These are phyloP conservation scores for Amylostereum chailletii DNA, from an alignment of 1,284 basidiomycete species.

Conservation along the genomic window DNA sequence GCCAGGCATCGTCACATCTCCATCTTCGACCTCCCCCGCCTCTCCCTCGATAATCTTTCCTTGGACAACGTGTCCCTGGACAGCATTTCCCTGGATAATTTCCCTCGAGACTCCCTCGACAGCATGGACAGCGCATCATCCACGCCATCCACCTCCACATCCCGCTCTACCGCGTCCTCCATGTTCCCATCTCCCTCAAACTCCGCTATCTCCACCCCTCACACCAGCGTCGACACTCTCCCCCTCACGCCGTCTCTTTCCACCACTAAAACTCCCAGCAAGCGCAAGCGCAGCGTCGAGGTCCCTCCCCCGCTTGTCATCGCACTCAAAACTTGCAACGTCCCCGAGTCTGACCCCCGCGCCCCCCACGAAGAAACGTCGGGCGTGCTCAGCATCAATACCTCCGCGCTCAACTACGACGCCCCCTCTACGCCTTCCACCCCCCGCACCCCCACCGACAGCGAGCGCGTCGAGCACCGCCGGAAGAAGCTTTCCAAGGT, in stretches of 20 bases:
- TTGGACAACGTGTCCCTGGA: not conserved
- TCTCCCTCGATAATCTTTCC: not conserved
- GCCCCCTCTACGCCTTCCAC: slow-evolving; percentile 15
- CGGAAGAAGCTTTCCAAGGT: slow-evolving; percentile 40
- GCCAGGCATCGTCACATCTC: slow-evolving; percentile 23
- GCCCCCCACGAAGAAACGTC: slow-evolving; percentile 3
- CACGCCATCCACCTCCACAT: not conserved
- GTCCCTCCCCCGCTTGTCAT: slow-evolving; percentile 22
- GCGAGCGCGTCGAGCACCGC: slow-evolving; percentile 17
- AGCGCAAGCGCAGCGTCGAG: slow-evolving; percentile 11
- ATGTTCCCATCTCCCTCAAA: not conserved
- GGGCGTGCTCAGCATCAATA: slow-evolving; percentile 8
- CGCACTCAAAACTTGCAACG: slow-evolving; percentile 18
- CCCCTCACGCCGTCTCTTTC: slow-evolving; percentile 11
- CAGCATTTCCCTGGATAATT: not conserved
- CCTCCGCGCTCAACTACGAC: slow-evolving; percentile 4
- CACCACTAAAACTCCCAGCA: slow-evolving; percentile 7
- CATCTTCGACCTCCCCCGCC: slow-evolving; percentile 16
- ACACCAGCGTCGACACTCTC: slow-evolving; percentile 11
- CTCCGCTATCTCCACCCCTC: slow-evolving; percentile 14
- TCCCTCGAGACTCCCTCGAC: slow-evolving; percentile 11
- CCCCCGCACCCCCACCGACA: slow-evolving; percentile 11
- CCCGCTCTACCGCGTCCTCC: slow-evolving; percentile 17
- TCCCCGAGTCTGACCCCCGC: slow-evolving; percentile 14
- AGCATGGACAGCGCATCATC: slow-evolving; percentile 13